These are phyloP conservation scores for Capronia epimyces DNA, from an alignment of 2,329 filamentous ascomycete genomes.

Conservation along the genomic window DNA sequence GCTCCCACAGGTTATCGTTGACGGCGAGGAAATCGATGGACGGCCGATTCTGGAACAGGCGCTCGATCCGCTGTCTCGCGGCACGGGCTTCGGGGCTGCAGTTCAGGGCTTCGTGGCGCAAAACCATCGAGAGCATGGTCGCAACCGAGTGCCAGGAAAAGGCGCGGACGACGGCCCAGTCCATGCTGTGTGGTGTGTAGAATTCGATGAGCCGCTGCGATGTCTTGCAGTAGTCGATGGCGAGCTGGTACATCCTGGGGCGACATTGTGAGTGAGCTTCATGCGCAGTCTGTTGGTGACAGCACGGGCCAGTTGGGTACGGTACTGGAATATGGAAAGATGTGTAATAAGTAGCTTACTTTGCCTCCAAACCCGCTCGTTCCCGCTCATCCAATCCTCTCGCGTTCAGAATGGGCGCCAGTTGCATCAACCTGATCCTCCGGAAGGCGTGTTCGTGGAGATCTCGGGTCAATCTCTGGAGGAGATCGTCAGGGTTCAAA, in stretches of 20 bases:
- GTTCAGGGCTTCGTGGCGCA: constrained; percentile 12
- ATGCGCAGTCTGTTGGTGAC: too few species aligned
- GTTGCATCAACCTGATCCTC: constrained; percentile 5
- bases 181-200: constrained; percentile 11
- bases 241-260: constrained; percentile 5
- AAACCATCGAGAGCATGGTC: constrained; percentile 11
- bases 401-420: constrained; percentile 5
- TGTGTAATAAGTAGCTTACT: too few species aligned
- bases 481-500: constrained; percentile 3
- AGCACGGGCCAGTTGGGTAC: too few species aligned
- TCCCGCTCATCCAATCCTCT: constrained; percentile 1
- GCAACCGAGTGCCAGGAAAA: constrained; percentile 16
- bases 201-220: constrained; percentile 1
- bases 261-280: too few species aligned
- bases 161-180: constrained; percentile 9
- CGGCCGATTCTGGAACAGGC: constrained; percentile 8
- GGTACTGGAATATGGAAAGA: too few species aligned
- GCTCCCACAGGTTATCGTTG: constrained; percentile 12
- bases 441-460: constrained; percentile 5
- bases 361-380: constrained; percentile 5
- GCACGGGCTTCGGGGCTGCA: constrained; percentile 7
- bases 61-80: constrained; percentile 6
- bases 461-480: constrained; percentile 7
- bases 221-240: constrained; percentile 13
- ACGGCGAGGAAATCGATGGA: constrained; percentile 8